Evolutionary conservation across 805 yeast genomes (phyloP), one percentile per base, ranked within the genome.

Genomic region (Priceomyces castillae): DNA sequence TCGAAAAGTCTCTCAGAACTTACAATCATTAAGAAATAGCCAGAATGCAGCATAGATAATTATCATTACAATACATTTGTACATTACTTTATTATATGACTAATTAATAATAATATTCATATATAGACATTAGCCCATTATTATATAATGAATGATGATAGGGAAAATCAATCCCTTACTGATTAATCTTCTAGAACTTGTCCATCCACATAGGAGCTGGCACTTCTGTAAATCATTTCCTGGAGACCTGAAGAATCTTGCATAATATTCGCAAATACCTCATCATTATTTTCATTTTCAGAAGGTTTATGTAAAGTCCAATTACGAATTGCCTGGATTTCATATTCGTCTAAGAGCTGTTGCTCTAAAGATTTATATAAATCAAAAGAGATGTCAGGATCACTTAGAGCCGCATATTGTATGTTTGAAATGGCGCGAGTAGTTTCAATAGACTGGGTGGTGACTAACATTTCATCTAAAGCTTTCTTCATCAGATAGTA

Each of bases 1-100:
- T 86, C 55, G 94, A 83, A 50, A 65, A 64, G 30, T 40, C 41
- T 18, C n/a, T 46, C n/a, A 34, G 34, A 26, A 12, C 23, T 34
- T 12, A 34, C 31, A 28, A 28, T 4, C 12, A n/a, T 28, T 28
- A n/a, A n/a, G 22, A 10, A n/a, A 17, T 12, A n/a, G 9, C 9
- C 25, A 14, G 11, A 16, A 26, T 4, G 14, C 16, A 16, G 31
- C 31, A 28, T 28, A n/a, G n/a, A 11, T 28, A n/a, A n/a, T n/a
- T n/a, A n/a, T n/a, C 15, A 12, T 28, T 28, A 9, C 12, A 28
- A 28, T 12, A n/a, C 5, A n/a, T 12, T 28, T 28, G 25, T 28
- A 38, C 34, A 38, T 30, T 30, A 18, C 34, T 25, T 38, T 19
- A 38, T 17, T 12, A 38, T 28, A 4, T 22, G 26, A 7, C 11